phyloP scores from a whole-genome alignment of 345 rosid species.

The Leavenworthia alabamica region DNA sequence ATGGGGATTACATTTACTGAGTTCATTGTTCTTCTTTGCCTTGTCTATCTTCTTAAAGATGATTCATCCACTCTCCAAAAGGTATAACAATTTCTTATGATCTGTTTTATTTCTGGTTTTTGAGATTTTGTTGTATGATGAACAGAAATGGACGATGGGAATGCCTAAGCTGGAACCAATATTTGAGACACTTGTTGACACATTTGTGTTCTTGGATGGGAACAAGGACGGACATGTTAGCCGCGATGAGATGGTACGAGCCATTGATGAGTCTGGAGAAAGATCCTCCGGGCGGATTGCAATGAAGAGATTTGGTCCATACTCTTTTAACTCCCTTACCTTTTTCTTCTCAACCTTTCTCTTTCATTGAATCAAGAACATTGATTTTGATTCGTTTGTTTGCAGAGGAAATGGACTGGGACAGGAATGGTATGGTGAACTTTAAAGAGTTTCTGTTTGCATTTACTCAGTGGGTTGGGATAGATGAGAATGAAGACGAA shows the following conservation, averaged over 20 bases:
- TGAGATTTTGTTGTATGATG: background rate
- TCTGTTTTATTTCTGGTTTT: background rate
- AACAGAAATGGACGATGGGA: conserved; percentile 62
- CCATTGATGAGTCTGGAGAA: conserved; percentile 85
- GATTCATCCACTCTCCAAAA: conserved; percentile 49
- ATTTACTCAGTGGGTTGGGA: conserved; percentile 84
- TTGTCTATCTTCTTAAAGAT: conserved; percentile 76
- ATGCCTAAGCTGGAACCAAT: conserved; percentile 78
- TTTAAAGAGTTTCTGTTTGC: conserved; percentile 95
- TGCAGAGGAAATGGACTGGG: conserved; percentile 99
- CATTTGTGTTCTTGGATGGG: conserved; percentile 84
- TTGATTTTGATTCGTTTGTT: background rate
- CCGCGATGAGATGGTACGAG: conserved; percentile 80
- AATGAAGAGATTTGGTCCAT: conserved; percentile 92
- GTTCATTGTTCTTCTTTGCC: conserved; percentile 89
- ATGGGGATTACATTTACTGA: conserved; percentile 80
- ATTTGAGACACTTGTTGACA: conserved; percentile 73
- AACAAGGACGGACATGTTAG: conserved; percentile 85
- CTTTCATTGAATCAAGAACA: background rate
- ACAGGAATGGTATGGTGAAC: conserved; percentile 83
- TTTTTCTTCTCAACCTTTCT: background rate
- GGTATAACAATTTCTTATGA: conserved; percentile 25
- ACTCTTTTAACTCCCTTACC: background rate
- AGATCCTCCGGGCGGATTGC: conserved; percentile 82
- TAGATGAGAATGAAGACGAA: conserved; percentile 65